These are phyloP conservation scores for Lagenidium sp. DNA, from an alignment of 352 stramenopile species.

Conservation along the genomic window DNA sequence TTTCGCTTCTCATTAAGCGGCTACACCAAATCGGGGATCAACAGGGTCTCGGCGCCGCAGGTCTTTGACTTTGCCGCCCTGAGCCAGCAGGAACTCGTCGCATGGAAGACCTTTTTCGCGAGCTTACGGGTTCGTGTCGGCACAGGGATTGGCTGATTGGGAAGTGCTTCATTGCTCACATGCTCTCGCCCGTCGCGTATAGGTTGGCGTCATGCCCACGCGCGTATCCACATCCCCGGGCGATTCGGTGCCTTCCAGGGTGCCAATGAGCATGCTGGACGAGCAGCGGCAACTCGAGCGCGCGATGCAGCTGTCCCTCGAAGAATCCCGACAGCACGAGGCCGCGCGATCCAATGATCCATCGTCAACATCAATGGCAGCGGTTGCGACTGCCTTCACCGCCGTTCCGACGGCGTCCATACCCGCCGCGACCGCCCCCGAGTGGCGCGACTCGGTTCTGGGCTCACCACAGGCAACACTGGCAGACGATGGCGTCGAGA, in stretches of 20 bases:
- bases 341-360: neutral
- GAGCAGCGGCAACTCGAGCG: too few relatives aligned
- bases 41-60: constrained; percentile 46
- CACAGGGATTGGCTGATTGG: too few relatives aligned
- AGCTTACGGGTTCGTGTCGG: constrained; percentile 40
- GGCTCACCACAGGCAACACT: constrained; percentile 35
- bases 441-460: constrained; percentile 10
- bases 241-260: too few relatives aligned
- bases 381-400: constrained; percentile 1
- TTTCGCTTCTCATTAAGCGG: constrained; percentile 55
- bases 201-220: too few relatives aligned
- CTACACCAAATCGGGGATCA: constrained; percentile 54
- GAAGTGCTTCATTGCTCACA: too few relatives aligned
- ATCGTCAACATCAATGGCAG: too few relatives aligned
- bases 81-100: constrained; percentile 42
- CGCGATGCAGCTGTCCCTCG: constrained; percentile 47
- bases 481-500: constrained; percentile 65
- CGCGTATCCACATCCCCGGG: too few relatives aligned
- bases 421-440: constrained; percentile 30
- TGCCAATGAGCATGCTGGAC: too few relatives aligned
- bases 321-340: constrained; percentile 9
- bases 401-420: too few relatives aligned
- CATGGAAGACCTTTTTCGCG: constrained; percentile 67
- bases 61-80: constrained; percentile 52
- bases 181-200: too few relatives aligned